Evolutionary conservation across 495 filamentous ascomycete species (phyloP).

Genomic region (Lasiosphaeria hispida): DNA sequence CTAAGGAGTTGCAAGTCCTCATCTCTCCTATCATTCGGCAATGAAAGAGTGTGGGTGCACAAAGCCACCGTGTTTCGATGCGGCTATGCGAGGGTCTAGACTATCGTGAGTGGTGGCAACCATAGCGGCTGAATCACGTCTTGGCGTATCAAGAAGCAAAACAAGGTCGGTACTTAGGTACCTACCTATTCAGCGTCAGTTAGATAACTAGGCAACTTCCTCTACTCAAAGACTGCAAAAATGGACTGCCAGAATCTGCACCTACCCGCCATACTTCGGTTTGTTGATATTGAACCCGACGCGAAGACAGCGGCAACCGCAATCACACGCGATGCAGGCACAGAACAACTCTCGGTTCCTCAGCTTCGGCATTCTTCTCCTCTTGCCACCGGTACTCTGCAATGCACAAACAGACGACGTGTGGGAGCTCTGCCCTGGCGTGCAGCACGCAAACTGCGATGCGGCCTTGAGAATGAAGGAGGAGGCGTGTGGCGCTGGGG

Average conservation of each 20-base stretch:
- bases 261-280: not conserved
- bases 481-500: not conserved
- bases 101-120: too few relatives aligned
- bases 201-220: not conserved
- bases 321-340: too few relatives aligned
- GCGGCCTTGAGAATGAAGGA: not conserved
- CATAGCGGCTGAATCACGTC: too few relatives aligned
- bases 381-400: not conserved
- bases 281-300: not conserved
- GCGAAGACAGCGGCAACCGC: not conserved
- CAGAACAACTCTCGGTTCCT: not conserved
- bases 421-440: not conserved
- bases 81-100: too few relatives aligned
- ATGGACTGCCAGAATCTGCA: not conserved
- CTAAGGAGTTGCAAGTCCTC: too few relatives aligned
- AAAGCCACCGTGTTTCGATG: too few relatives aligned
- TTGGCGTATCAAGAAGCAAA: too few relatives aligned
- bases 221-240: not conserved
- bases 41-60: too few relatives aligned
- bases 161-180: too few relatives aligned
- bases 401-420: not conserved
- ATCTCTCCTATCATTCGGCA: too few relatives aligned
- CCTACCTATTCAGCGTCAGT: too few relatives aligned
- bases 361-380: not conserved
- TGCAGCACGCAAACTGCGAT: not conserved